A percentile compares a stretch with the other conserved stretches of the same genome.
These are phyloP conservation scores for Leucaena leucocephala DNA, from an alignment of 306 rosid species.

Conservation along the genomic window DNA sequence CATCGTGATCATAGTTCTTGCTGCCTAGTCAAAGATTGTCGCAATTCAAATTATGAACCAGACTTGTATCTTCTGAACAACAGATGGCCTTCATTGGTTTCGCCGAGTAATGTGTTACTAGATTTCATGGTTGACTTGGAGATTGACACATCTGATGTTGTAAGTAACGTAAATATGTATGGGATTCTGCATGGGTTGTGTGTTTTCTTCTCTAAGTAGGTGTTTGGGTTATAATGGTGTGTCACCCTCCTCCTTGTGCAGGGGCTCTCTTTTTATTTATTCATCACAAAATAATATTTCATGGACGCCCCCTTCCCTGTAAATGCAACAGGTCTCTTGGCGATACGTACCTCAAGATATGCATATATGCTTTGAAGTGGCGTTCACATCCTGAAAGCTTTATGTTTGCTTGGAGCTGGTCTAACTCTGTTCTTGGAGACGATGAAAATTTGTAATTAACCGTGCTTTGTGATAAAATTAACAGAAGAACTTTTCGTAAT, in stretches of 20 bases:
- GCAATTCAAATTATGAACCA: constrained; percentile 31
- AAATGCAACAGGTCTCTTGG: constrained; percentile 18
- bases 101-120: constrained; percentile 30
- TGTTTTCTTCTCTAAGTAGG: constrained; percentile 31
- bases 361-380: neutral
- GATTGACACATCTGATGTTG: constrained; percentile 35
- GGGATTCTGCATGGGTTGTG: constrained; percentile 41
- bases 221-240: constrained; percentile 44
- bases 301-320: constrained; percentile 20
- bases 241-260: constrained; percentile 33
- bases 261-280: constrained; percentile 31
- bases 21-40: constrained; percentile 57
- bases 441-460: neutral
- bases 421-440: neutral
- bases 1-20: constrained; percentile 84
- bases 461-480: too few species aligned
- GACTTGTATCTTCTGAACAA: constrained; percentile 33
- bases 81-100: constrained; percentile 39
- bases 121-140: constrained; percentile 39
- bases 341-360: constrained; percentile 16
- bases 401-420: constrained; percentile 2
- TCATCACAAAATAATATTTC: constrained; percentile 36
- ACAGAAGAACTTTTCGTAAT: neutral
- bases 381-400: constrained; percentile 13
- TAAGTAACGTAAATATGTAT: neutral